Conservation (phyloP, 2,329 filamentous ascomycete genomes). For the Talaromyces amestolkiae region DNA sequence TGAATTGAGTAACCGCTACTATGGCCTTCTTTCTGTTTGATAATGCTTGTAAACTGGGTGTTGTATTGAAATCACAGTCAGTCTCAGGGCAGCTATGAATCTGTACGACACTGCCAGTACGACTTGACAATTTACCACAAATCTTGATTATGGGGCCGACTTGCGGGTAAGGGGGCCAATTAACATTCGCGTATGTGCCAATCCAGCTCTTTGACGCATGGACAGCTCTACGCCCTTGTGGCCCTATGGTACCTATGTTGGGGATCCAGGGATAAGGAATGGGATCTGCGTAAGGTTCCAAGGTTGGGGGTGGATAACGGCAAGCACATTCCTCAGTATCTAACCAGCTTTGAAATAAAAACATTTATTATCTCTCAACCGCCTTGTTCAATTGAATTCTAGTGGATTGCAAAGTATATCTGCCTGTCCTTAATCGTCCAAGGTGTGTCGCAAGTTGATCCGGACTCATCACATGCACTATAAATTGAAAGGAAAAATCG, state of each 20-base stretch:
- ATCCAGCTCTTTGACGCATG: background rate
- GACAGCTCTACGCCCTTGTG: background rate
- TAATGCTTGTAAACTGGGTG: too few relatives aligned
- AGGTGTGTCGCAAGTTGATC: background rate
- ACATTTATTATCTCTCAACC: background rate
- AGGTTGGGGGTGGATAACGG: background rate
- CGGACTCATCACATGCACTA: background rate
- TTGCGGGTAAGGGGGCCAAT: background rate
- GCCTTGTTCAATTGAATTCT: background rate
- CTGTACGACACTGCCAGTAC: background rate
- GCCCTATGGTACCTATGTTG: background rate
- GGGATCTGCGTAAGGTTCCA: background rate
- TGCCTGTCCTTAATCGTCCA: background rate
- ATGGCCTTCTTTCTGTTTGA: too few relatives aligned
- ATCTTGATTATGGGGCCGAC: background rate
- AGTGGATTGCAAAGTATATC: background rate
- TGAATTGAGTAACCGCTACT: too few relatives aligned
- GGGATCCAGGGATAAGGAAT: background rate
- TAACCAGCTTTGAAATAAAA: background rate
- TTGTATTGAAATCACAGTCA: too few relatives aligned
- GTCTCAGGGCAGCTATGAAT: too few relatives aligned
- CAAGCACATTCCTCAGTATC: background rate
- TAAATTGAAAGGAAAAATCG: background rate
- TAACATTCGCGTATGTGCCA: background rate
- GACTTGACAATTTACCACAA: background rate